Evolutionary conservation across 495 filamentous ascomycete species (phyloP).

Genomic region (Aspergillus ostianus): DNA sequence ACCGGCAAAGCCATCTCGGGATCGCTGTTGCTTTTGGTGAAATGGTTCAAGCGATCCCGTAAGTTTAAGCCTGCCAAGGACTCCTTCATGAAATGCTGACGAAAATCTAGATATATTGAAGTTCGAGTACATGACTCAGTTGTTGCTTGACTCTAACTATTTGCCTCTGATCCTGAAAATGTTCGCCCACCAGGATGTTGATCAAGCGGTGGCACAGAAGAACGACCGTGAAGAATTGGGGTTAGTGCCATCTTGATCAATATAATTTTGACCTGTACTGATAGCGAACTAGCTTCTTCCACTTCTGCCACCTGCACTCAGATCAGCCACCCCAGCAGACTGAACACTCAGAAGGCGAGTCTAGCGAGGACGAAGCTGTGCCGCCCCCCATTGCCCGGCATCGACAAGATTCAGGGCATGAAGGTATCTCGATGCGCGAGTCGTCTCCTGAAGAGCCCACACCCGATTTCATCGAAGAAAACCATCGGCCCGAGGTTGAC

Average conservation of each 20-base stretch:
- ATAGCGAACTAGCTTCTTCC: slow-evolving; percentile 71
- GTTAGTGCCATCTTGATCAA: slow-evolving; percentile 43
- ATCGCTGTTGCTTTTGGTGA: slow-evolving; percentile 77
- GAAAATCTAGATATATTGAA: slow-evolving; percentile 74
- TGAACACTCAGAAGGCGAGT: slow-evolving; percentile 30
- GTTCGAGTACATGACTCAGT: slow-evolving; percentile 92
- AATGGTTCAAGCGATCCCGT: slow-evolving; percentile 98
- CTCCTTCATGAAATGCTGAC: slow-evolving; percentile 20
- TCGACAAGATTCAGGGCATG: slow-evolving; percentile 33
- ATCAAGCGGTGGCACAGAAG: slow-evolving; percentile 79
- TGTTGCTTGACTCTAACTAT: slow-evolving; percentile 91
- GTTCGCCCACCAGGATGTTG: slow-evolving; percentile 88
- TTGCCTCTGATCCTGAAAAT: slow-evolving; percentile 88
- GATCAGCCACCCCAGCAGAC: slow-evolving; percentile 36
- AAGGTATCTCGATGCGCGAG: slow-evolving; percentile 28
- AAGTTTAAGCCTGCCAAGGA: slow-evolving; percentile 33
- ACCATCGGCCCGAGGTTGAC: slow-evolving; percentile 74
- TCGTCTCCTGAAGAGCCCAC: slow-evolving; percentile 34
- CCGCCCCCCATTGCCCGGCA: slow-evolving; percentile 77
- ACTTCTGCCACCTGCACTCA: slow-evolving; percentile 70
- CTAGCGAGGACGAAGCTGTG: slow-evolving; percentile 67
- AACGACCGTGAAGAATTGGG: slow-evolving; percentile 80
- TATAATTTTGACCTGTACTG: slow-evolving; percentile 11
- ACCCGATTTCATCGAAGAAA: slow-evolving; percentile 33
- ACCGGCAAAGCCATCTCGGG: slow-evolving; percentile 86